Percentiles rank a stretch among this genome's conserved stretches.
Conservation (phyloP, 441 rosid genomes). For the Euphorbia corollata region DNA sequence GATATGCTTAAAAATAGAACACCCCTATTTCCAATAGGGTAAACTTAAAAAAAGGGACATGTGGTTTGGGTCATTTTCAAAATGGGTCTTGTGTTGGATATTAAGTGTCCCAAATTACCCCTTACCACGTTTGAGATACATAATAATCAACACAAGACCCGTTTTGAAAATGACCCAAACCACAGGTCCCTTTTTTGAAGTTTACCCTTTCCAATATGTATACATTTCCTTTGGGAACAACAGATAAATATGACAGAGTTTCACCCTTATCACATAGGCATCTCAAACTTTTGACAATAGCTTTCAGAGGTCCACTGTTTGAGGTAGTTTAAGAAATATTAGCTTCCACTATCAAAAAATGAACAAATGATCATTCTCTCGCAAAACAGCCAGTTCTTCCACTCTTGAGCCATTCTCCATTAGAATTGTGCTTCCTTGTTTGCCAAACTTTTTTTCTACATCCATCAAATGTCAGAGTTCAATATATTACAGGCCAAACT, state of each 20-base stretch:
- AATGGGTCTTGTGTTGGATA: no score
- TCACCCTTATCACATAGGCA: neutral
- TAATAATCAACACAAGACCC: no score
- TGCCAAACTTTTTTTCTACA: conserved; percentile 69
- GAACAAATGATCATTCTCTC: conserved; percentile 72
- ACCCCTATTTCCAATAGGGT: neutral
- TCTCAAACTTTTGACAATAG: neutral
- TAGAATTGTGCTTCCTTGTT: conserved; percentile 56
- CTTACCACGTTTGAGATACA: no score
- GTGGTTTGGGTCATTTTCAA: no score
- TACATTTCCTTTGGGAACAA: neutral
- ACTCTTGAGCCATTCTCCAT: conserved; percentile 74
- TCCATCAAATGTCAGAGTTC: conserved; percentile 24
- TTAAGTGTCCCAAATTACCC: no score
- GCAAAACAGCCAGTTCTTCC: conserved; percentile 60
- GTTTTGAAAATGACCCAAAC: no score
- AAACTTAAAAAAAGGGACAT: no score
- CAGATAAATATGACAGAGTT: neutral
- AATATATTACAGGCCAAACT: neutral
- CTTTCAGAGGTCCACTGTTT: conserved; percentile 4
- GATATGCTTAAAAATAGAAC: neutral
- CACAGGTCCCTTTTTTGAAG: no score
- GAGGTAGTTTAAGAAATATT: neutral
- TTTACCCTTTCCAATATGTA: no score
- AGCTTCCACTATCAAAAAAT: conserved; percentile 34